Base-by-base conservation (phyloP, 768 basidiomycete species). In the Chalciporus chontae region DNA sequence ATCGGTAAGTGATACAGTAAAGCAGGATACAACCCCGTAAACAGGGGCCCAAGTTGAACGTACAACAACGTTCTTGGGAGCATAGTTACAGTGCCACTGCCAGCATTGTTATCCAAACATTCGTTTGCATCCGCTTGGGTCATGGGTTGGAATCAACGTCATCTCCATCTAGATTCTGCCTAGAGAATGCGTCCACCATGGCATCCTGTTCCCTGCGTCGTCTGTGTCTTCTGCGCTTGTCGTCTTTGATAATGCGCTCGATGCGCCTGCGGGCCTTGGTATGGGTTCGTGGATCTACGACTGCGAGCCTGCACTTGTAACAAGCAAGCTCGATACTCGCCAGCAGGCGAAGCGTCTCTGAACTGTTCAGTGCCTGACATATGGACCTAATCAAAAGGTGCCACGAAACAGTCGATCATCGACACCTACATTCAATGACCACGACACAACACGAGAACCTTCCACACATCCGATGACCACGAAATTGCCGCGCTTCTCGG, bases 401-500 rank as follows among this genome's bases (percentile, higher is more conserved):
- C 10, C 38, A 37, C 39, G 34, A 42, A 53, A 1, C 27, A 42
- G 47, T 45, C 23, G 40, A 39, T n/a, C 52, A 44, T 38, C 39
- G 34, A 48, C 39, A 63, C 83, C 48, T 58, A 89, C 89, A 61
- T 91, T 90, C 51, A 91, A 65, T 26, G 90, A 91, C 88, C 89
- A 92, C 13, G 90, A 91, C 27, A 91, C 73, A 36, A 92, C 89
- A 37, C 78, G 80, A 36, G 74, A 64, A 18, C 81, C 83, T 51
- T 91, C 87, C 18, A 92, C 81, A 48, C 85, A 86, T 38, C 86
- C 84, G 47, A 92, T 79, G 23, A 92, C 87, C 18, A 92, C 84
- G 61, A 92, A 92, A 64, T 90, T 91, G 45, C 90, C 90, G 55
- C 90, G 79, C 69, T 87, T 88, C 69, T 92, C 90, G 15, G 88